Percentiles rank a stretch among this genome's conserved stretches.
phyloP scores from a whole-genome alignment of 352 stramenopile species.

The Globisporangium cystogenes region DNA sequence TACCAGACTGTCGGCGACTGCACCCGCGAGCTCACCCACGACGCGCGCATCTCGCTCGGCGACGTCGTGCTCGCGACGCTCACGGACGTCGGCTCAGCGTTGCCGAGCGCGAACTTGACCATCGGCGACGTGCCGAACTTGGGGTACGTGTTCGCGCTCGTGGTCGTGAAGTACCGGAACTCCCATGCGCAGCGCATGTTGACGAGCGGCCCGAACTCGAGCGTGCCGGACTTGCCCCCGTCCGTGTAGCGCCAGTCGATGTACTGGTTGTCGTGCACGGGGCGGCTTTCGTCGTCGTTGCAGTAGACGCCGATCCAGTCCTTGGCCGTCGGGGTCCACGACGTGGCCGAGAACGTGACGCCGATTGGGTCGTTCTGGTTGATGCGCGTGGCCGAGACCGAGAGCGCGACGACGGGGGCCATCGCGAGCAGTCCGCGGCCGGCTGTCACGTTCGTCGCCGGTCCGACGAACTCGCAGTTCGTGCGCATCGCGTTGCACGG shows the following conservation, averaged over 20 bases:
- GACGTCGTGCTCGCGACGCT: slow-evolving; percentile 1
- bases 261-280: slow-evolving; percentile 9
- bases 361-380: slow-evolving; percentile 9
- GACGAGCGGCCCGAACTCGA: slow-evolving; percentile 16
- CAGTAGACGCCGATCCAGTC: slow-evolving; percentile 17
- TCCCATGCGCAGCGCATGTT: slow-evolving; percentile 25
- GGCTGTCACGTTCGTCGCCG: slow-evolving; percentile 18
- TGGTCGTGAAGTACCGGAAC: slow-evolving; percentile 19
- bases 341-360: slow-evolving; percentile 10
- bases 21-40: slow-evolving; percentile 43
- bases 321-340: neutral
- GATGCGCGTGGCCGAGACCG: slow-evolving; percentile 12
- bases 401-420: slow-evolving; percentile 4
- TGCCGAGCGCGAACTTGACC: slow-evolving; percentile 7
- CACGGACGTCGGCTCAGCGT: slow-evolving; percentile 20
- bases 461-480: slow-evolving; percentile 4
- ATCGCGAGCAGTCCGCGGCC: neutral
- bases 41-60: slow-evolving; percentile 37
- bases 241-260: slow-evolving; percentile 11
- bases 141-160: slow-evolving; percentile 13
- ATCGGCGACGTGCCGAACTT: slow-evolving; percentile 20
- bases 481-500: slow-evolving; percentile 6
- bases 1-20: slow-evolving; percentile 35
- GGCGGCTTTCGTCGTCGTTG: slow-evolving; percentile 7
- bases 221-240: neutral